Percentiles rank a stretch among this genome's conserved stretches.
phyloP scores from a whole-genome alignment of 116 monocot genomes.

The Cymodocea nodosa region DNA sequence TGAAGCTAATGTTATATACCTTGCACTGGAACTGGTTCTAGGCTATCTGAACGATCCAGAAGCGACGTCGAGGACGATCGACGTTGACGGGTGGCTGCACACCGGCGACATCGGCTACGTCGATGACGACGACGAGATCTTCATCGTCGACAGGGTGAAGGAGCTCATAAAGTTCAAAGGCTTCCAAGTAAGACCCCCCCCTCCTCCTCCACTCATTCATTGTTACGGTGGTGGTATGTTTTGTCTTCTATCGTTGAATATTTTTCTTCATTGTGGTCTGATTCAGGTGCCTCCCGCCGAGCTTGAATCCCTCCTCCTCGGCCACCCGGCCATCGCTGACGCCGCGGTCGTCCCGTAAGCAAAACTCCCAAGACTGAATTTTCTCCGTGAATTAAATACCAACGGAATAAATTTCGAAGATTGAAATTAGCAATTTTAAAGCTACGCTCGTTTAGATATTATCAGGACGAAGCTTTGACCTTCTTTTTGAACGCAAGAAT shows the following conservation, averaged over 20 bases:
- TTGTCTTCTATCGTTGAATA: too few species aligned
- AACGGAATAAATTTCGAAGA: too few species aligned
- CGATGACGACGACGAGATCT: conserved; percentile 83
- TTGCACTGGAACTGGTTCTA: background rate
- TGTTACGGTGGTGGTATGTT: too few species aligned
- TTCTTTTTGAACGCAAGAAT: too few species aligned
- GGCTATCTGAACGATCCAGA: conserved; percentile 55
- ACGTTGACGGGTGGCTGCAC: conserved; percentile 81
- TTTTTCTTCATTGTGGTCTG: too few species aligned
- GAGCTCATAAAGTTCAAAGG: conserved; percentile 95
- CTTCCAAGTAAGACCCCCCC: background rate
- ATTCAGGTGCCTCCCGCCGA: conserved; percentile 91
- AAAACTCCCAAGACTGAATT: too few species aligned
- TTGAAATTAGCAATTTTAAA: background rate
- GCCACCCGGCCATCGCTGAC: conserved; percentile 59
- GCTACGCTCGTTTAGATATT: too few species aligned
- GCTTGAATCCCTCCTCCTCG: conserved; percentile 54
- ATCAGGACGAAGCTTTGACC: background rate
- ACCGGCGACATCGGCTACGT: conserved; percentile 87
- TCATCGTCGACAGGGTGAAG: conserved; percentile 84
- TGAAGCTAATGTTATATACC: too few species aligned
- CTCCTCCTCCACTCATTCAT: too few species aligned
- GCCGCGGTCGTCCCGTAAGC: conserved; percentile 82
- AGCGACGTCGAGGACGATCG: conserved; percentile 53
- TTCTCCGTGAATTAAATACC: too few species aligned